These are phyloP conservation scores for Penicillium robsamsonii DNA, from an alignment of 495 filamentous ascomycete genomes.

Conservation along the genomic window DNA sequence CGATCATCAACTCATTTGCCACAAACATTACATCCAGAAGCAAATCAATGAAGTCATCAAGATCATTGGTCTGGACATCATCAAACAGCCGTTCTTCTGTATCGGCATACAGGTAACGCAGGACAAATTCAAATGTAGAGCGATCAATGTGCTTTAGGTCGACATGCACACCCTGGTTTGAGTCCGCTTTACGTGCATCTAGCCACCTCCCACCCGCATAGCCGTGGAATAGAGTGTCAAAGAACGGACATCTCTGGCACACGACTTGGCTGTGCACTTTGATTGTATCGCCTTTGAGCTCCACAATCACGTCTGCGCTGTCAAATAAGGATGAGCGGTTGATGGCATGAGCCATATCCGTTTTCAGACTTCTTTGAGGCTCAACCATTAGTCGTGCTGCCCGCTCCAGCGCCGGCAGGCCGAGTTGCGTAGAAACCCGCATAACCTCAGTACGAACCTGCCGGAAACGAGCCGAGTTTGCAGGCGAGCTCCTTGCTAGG, in stretches of 20 bases:
- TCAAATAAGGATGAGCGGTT: slow-evolving; percentile 66
- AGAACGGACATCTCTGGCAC: slow-evolving; percentile 87
- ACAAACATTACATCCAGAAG: slow-evolving; percentile 90
- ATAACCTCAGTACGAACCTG: slow-evolving; percentile 80
- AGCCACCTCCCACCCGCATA: slow-evolving; percentile 83
- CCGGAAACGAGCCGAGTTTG: slow-evolving; percentile 65
- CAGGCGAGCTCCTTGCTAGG: slow-evolving; percentile 56
- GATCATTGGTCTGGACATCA: slow-evolving; percentile 61
- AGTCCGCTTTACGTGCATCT: slow-evolving; percentile 55
- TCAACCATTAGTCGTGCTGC: slow-evolving; percentile 70
- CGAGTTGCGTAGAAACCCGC: slow-evolving; percentile 66
- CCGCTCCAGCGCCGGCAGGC: slow-evolving; percentile 65
- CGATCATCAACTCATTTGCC: slow-evolving; percentile 93
- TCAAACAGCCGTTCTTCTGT: slow-evolving; percentile 79
- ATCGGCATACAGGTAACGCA: slow-evolving; percentile 83
- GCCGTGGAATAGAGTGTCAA: slow-evolving; percentile 82
- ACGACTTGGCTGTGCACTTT: slow-evolving; percentile 73
- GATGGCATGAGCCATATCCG: slow-evolving; percentile 66
- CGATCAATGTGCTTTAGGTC: slow-evolving; percentile 79
- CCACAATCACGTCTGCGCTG: slow-evolving; percentile 70
- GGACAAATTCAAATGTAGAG: slow-evolving; percentile 70
- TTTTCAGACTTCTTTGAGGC: slow-evolving; percentile 59
- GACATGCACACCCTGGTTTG: slow-evolving; percentile 61
- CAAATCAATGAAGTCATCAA: slow-evolving; percentile 82
- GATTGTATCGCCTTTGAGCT: slow-evolving; percentile 66